phyloP scores from a whole-genome alignment of 2,329 filamentous ascomycete genomes.

The Xylariales sp. region DNA sequence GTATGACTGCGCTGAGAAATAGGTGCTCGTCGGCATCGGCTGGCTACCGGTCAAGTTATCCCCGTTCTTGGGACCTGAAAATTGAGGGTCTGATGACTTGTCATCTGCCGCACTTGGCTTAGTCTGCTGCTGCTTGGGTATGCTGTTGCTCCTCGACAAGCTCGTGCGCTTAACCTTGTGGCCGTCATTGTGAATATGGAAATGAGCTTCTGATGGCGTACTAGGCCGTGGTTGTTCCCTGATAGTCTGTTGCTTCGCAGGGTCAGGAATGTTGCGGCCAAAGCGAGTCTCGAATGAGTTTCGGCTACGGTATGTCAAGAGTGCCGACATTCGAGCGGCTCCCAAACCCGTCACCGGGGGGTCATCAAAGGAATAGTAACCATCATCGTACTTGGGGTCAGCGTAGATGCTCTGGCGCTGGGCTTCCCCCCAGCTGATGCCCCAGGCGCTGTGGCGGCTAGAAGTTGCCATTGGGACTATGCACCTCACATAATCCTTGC shows the following conservation, averaged over 20 bases:
- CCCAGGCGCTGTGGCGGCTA: constrained; percentile 81
- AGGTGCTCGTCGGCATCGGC: constrained; percentile 61
- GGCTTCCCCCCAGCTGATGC: constrained; percentile 86
- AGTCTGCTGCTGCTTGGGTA: constrained; percentile 17
- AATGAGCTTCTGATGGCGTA: constrained; percentile 68
- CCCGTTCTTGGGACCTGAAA: constrained; percentile 60
- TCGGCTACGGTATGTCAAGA: constrained; percentile 91
- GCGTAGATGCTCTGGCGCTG: constrained; percentile 94
- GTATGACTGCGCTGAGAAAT: constrained; percentile 97
- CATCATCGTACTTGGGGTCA: constrained; percentile 96
- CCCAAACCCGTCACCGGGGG: constrained; percentile 83
- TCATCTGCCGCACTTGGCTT: constrained; percentile 23
- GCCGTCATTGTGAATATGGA: constrained; percentile 79
- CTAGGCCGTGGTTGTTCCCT: constrained; percentile 58
- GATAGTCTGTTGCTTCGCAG: constrained; percentile 78
- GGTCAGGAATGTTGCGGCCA: constrained; percentile 86
- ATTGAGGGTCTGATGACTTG: constrained; percentile 57
- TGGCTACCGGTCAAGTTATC: constrained; percentile 47
- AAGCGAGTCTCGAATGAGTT: constrained; percentile 97
- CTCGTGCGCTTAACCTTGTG: constrained; percentile 58
- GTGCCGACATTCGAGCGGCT: constrained; percentile 92
- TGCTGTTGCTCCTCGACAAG: constrained; percentile 44
- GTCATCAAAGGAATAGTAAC: constrained; percentile 86
- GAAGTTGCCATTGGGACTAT: constrained; percentile 84
- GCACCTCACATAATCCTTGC: constrained; percentile 75